phyloP scores from a whole-genome alignment of 2,329 filamentous ascomycete genomes.

The Lecanicillium sp. region DNA sequence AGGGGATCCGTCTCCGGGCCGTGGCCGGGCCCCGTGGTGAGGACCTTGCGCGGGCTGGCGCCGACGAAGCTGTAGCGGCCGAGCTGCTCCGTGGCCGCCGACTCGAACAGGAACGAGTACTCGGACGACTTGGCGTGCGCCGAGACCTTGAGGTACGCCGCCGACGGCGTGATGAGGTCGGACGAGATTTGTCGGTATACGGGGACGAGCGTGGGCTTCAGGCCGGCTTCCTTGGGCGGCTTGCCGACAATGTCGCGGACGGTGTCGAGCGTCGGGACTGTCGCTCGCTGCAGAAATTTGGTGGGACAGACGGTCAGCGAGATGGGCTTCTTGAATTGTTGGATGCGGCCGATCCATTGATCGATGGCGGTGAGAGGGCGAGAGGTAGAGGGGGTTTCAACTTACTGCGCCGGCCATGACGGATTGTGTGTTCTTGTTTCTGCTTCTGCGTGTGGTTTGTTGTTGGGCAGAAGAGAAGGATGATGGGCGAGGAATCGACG shows the following conservation, averaged over 20 bases:
- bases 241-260: conserved; percentile 35
- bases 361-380: neutral
- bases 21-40: conserved; percentile 83
- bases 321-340: no score
- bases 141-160: conserved; percentile 88
- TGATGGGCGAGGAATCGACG: neutral
- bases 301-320: conserved; percentile 7
- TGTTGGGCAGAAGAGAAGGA: neutral
- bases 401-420: conserved; percentile 23
- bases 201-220: conserved; percentile 64
- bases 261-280: conserved; percentile 39
- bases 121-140: conserved; percentile 46
- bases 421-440: neutral
- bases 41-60: conserved; percentile 68
- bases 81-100: conserved; percentile 86
- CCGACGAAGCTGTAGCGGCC: conserved; percentile 95
- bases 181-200: conserved; percentile 80
- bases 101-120: conserved; percentile 92
- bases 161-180: conserved; percentile 89
- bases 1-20: conserved; percentile 79
- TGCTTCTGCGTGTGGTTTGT: neutral
- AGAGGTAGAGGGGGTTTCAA: neutral
- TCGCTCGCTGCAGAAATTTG: conserved; percentile 23
- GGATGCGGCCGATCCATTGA: neutral
- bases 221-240: conserved; percentile 17